phyloP scores from a whole-genome alignment of 257 asterid species.

The Cinchona pubescens region DNA sequence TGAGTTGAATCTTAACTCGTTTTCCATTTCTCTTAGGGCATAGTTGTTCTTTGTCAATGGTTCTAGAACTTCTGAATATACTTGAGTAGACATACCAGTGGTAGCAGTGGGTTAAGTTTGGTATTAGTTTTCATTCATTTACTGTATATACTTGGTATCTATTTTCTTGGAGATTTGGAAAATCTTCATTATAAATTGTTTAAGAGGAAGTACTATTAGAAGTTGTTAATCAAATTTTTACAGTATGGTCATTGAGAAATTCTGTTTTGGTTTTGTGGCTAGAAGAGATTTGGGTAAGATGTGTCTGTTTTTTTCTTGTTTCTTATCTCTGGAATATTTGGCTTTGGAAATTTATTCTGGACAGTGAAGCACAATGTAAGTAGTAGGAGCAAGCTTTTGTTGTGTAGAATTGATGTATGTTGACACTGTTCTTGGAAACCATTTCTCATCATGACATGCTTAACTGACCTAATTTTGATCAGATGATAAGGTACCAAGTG shows the following conservation, averaged over 20 bases:
- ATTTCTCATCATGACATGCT: not conserved
- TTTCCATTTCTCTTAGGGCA: too few relatives aligned
- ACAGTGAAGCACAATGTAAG: not conserved
- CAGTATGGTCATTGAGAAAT: not conserved
- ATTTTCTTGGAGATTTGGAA: too few relatives aligned
- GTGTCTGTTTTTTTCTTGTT: not conserved
- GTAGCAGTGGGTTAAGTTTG: too few relatives aligned
- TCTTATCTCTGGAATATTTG: not conserved
- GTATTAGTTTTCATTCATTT: not conserved
- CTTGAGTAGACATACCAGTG: too few relatives aligned
- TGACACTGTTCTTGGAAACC: not conserved
- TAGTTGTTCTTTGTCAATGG: too few relatives aligned
- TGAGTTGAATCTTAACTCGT: constrained; percentile 47
- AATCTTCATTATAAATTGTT: too few relatives aligned
- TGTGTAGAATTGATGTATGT: too few relatives aligned
- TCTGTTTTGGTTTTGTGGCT: not conserved
- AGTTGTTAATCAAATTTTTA: too few relatives aligned
- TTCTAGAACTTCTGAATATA: too few relatives aligned
- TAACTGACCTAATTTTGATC: not conserved
- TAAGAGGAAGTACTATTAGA: too few relatives aligned
- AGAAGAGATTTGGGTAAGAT: not conserved
- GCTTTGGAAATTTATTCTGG: not conserved
- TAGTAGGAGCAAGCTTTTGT: not conserved
- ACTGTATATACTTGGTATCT: not conserved
- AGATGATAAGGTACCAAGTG: constrained; percentile 89